Conservation (phyloP, 2,329 filamentous ascomycete genomes). For the Xenoacremonium recifei region DNA sequence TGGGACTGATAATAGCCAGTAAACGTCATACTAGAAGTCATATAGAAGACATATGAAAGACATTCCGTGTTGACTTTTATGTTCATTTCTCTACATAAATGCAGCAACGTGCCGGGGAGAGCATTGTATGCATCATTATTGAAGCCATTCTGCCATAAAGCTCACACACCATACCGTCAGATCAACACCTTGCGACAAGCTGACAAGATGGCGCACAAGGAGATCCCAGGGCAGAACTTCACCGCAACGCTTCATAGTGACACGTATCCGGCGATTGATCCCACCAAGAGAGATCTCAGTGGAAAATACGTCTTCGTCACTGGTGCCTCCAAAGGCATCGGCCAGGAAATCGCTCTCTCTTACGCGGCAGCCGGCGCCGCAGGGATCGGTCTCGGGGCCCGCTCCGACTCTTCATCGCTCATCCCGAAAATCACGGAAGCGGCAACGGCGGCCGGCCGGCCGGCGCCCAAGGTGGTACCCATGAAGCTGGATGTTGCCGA, state of each 20-base stretch:
- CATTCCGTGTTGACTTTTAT: no score
- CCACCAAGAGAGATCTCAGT: slow-evolving; percentile 35
- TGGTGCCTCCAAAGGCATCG: slow-evolving; percentile 55
- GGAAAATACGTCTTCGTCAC: slow-evolving; percentile 48
- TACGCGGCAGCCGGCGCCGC: slow-evolving; percentile 54
- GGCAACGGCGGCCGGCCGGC: slow-evolving; percentile 29
- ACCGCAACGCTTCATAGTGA: slow-evolving; percentile 38
- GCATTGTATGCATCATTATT: no score
- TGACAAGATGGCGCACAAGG: no score
- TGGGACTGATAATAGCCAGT: no score
- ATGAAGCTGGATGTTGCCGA: slow-evolving; percentile 40
- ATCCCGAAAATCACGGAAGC: slow-evolving; percentile 33
- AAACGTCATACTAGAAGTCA: no score
- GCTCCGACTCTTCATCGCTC: slow-evolving; percentile 43
- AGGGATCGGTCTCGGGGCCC: slow-evolving; percentile 51
- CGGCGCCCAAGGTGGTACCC: slow-evolving; percentile 34
- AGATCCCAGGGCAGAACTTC: no score
- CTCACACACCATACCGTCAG: no score
- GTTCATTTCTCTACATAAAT: no score
- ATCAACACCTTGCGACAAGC: no score
- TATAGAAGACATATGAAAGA: no score
- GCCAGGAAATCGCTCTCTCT: slow-evolving; percentile 50
- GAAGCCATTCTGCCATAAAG: no score
- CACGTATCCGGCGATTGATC: slow-evolving; percentile 53
- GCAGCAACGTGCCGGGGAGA: no score